Conservation (phyloP, 345 rosid genomes). For the Populus davidiana region DNA sequence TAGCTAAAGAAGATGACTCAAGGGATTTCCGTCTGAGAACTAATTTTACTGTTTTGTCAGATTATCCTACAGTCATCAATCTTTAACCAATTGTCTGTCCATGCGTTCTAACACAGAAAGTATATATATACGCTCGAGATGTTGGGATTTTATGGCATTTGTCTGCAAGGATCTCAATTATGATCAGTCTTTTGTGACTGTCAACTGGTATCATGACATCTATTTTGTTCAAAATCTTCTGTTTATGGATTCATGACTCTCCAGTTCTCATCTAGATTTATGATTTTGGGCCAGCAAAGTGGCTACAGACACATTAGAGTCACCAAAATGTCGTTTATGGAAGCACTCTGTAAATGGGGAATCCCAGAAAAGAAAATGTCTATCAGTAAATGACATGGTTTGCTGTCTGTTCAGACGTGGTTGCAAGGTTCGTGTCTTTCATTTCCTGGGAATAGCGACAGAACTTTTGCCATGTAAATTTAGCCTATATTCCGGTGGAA, state of each 20-base stretch:
- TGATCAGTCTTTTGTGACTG: neutral
- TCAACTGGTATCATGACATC: neutral
- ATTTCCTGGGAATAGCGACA: neutral
- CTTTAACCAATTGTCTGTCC: neutral
- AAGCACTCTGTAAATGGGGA: neutral
- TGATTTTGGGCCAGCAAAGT: constrained; percentile 91
- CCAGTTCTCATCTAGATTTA: constrained; percentile 51
- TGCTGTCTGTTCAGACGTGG: too few relatives aligned
- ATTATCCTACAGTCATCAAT: neutral
- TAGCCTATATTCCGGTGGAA: neutral
- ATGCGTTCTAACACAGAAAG: neutral
- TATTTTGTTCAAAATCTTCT: neutral
- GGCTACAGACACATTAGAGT: constrained; percentile 84
- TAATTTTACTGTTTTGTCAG: neutral
- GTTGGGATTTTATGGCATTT: neutral
- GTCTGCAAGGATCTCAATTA: neutral
- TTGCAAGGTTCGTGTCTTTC: neutral
- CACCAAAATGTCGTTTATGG: constrained; percentile 47
- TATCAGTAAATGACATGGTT: neutral
- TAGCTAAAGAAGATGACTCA: neutral
- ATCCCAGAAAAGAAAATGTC: neutral
- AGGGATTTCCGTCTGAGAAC: neutral
- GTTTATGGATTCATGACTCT: constrained; percentile 15
- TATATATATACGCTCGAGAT: neutral
- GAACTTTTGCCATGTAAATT: too few relatives aligned